These are phyloP conservation scores for Neoascochyta sp. DNA, from an alignment of 2,329 filamentous ascomycete genomes.

Conservation along the genomic window DNA sequence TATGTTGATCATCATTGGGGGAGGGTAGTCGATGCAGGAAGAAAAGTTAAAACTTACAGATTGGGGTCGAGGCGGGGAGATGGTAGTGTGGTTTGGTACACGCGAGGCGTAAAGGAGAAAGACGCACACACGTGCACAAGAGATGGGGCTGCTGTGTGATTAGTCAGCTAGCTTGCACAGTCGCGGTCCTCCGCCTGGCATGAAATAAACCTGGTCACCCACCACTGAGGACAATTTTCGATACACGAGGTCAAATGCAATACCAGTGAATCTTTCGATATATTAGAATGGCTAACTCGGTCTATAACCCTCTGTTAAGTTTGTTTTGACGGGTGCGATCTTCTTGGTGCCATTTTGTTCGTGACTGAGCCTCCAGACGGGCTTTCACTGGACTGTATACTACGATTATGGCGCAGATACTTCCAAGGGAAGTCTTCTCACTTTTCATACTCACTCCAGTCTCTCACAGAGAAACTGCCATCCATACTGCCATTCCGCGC, in stretches of 20 bases:
- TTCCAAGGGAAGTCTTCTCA: not conserved
- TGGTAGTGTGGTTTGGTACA: not conserved
- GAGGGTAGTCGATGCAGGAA: not conserved
- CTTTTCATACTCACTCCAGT: not conserved
- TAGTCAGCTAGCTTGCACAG: not conserved
- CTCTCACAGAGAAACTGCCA: not conserved
- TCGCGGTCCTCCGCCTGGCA: not conserved
- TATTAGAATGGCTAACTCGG: too few relatives aligned
- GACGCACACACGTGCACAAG: too few relatives aligned
- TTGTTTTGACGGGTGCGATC: too few relatives aligned
- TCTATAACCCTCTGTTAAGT: too few relatives aligned
- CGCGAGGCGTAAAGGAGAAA: too few relatives aligned
- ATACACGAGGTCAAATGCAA: too few relatives aligned
- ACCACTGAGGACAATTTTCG: too few relatives aligned
- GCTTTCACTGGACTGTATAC: too few relatives aligned
- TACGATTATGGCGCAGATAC: not conserved
- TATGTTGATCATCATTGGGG: conserved; percentile 8
- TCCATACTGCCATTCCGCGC: not conserved
- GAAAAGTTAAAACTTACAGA: not conserved
- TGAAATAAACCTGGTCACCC: too few relatives aligned
- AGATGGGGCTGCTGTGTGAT: not conserved
- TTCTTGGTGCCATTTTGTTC: too few relatives aligned
- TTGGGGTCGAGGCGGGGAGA: not conserved
- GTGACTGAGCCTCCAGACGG: too few relatives aligned
- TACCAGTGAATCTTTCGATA: too few relatives aligned